A percentile compares a stretch with the other conserved stretches of the same genome.
These are phyloP conservation scores for Colletotrichum costaricense DNA, from an alignment of 2,329 filamentous ascomycete species.

Conservation along the genomic window DNA sequence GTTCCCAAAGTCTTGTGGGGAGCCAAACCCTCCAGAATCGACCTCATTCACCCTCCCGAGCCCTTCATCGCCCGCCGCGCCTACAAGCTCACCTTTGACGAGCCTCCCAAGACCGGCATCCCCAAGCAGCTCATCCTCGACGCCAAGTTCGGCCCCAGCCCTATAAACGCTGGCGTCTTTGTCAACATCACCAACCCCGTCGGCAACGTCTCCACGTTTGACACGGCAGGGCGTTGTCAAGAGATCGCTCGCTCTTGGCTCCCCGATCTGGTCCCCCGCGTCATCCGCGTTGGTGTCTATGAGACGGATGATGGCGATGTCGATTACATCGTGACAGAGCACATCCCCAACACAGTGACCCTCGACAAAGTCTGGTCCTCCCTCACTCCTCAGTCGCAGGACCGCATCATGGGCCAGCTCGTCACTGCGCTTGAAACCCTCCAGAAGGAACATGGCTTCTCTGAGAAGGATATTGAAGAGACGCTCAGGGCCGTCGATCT, in stretches of 20 bases:
- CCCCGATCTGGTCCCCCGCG: slow-evolving; percentile 1
- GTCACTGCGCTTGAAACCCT: neutral
- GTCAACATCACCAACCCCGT: neutral
- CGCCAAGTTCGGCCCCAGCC: neutral
- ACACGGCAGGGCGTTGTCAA: neutral
- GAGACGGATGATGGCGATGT: neutral
- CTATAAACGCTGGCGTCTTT: slow-evolving; percentile 4
- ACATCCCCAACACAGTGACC: neutral
- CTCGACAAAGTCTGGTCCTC: slow-evolving; percentile 13
- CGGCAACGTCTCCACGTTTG: neutral
- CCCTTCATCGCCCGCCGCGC: neutral
- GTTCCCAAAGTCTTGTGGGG: neutral
- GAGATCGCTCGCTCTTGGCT: slow-evolving; percentile 4
- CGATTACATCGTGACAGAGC: slow-evolving; percentile 10
- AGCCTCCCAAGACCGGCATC: slow-evolving; percentile 5
- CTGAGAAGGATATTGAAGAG: neutral
- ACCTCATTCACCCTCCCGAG: neutral
- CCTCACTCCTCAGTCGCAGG: neutral
- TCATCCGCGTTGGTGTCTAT: neutral
- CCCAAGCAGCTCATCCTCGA: slow-evolving; percentile 11
- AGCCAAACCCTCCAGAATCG: neutral
- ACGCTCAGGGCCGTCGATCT: neutral
- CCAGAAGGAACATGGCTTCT: neutral
- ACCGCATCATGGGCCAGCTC: neutral
- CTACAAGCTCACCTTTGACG: slow-evolving; percentile 5